These are phyloP conservation scores for Mikania micrantha DNA, from an alignment of 129 eudicot genomes.

Conservation along the genomic window DNA sequence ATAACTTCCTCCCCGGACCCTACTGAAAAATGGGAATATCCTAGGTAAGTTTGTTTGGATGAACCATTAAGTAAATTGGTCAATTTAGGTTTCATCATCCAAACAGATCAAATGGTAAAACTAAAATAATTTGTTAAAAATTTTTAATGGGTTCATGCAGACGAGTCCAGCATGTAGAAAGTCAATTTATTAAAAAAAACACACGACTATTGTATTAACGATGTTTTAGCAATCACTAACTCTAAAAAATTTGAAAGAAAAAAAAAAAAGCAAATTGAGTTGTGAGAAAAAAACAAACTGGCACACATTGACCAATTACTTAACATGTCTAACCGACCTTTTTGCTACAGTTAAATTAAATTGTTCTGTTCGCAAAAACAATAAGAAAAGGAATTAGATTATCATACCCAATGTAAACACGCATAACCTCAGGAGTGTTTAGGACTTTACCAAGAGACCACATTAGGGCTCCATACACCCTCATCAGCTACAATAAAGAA, in stretches of 20 bases:
- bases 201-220: background rate
- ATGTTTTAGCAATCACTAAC: background rate
- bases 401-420: constrained; percentile 91
- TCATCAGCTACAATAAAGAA: constrained; percentile 62
- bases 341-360: background rate
- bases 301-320: background rate
- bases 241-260: too few species aligned
- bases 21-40: too few species aligned
- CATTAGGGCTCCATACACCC: constrained; percentile 97
- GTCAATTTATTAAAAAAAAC: background rate
- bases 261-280: background rate
- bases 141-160: too few species aligned
- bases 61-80: background rate
- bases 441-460: constrained; percentile 99
- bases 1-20: too few species aligned
- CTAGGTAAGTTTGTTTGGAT: too few species aligned
- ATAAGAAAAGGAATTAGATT: background rate
- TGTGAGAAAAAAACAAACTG: background rate
- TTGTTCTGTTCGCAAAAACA: background rate
- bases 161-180: background rate
- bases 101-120: background rate
- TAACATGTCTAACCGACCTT: background rate
- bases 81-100: background rate
- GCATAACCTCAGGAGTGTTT: constrained; percentile 87
- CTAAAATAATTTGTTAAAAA: background rate